Evolutionary conservation across 371 early-diverging fungal genomes (phyloP), one percentile per base, ranked within the genome.

Genomic region (Mortierella sp.): DNA sequence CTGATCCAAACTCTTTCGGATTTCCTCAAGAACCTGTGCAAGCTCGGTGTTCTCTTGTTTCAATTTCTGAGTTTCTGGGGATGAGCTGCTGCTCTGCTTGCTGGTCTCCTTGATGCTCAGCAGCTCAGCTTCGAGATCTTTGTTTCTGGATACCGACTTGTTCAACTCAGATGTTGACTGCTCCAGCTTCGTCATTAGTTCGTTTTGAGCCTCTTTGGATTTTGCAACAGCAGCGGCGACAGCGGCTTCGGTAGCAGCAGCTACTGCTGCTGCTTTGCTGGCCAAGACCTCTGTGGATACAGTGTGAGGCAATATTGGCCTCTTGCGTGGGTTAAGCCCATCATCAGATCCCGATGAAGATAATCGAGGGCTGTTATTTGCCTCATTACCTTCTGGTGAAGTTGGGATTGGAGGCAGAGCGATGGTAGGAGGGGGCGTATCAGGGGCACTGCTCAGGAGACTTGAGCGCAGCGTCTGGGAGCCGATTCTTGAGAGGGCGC

Each of bases 381-480:
- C 12, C 2, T 47, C 66, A 23, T 37, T 47, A 13, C 37, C 45
- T 0, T 77, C 78, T 7, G 62, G 34, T 2, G 69, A 68, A 2
- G 37, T 56, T 15, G 78, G 78, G 31, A 78, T 68, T 0, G 78
- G 78, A 19, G 78, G 78, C 26, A 78, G 40, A 2, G 78, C 78
- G 45, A 72, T 72, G 13, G 69, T 78, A 1, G 78, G 78, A 5
- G 78, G 78, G 26, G 78, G 78, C 17, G 72, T 72, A 40, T 78
- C 78, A 12, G 78, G 73, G 26, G 69, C 69, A 60, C 60, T 71
- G 68, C 42, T 64, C 56, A 76, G 51, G 19, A 78, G 66, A 62
- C 66, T 72, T 32, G 78, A 69, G 19, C 78, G 72, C 64, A 72
- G 32, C 4, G 73, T 47, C 61, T 75, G 75, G 12, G 70, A 65